phyloP scores from a whole-genome alignment of 192 early-diverging fungal species.

The Polychytrium aggregatum region DNA sequence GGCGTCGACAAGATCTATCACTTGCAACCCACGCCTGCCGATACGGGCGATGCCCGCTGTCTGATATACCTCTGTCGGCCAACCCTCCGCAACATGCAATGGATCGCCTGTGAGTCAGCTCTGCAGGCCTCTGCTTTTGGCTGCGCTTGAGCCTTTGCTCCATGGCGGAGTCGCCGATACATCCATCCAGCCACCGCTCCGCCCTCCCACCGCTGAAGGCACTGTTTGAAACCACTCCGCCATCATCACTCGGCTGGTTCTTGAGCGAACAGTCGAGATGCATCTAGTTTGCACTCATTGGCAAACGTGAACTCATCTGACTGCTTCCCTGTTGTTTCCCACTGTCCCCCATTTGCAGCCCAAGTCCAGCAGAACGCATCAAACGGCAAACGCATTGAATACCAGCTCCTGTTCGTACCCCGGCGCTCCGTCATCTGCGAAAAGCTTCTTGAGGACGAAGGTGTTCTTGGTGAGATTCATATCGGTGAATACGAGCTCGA shows the following conservation, averaged over 20 bases:
- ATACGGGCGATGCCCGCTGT: constrained; percentile 59
- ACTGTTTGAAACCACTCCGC: background rate
- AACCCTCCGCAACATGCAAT: constrained; percentile 51
- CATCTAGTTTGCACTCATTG: constrained; percentile 1
- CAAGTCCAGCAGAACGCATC: constrained; percentile 5
- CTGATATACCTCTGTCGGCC: constrained; percentile 82
- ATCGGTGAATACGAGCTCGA: constrained; percentile 86
- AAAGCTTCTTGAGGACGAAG: constrained; percentile 86
- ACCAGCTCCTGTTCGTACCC: constrained; percentile 72
- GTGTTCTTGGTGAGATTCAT: constrained; percentile 75
- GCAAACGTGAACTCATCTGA: background rate
- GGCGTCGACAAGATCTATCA: constrained; percentile 92
- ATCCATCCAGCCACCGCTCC: too few species aligned
- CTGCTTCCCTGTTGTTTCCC: background rate
- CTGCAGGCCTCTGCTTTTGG: background rate
- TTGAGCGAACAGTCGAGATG: background rate
- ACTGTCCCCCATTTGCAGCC: background rate
- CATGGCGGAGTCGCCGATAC: too few species aligned
- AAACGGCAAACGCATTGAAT: constrained; percentile 1
- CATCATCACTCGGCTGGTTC: background rate
- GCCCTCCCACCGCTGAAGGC: too few species aligned
- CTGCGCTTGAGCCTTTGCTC: too few species aligned
- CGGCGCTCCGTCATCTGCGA: constrained; percentile 82
- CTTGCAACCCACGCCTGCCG: constrained; percentile 49
- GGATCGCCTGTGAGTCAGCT: constrained; percentile 7